Evolutionary conservation across 257 asterid genomes (phyloP).

Genomic region (Capsicum baccatum): DNA sequence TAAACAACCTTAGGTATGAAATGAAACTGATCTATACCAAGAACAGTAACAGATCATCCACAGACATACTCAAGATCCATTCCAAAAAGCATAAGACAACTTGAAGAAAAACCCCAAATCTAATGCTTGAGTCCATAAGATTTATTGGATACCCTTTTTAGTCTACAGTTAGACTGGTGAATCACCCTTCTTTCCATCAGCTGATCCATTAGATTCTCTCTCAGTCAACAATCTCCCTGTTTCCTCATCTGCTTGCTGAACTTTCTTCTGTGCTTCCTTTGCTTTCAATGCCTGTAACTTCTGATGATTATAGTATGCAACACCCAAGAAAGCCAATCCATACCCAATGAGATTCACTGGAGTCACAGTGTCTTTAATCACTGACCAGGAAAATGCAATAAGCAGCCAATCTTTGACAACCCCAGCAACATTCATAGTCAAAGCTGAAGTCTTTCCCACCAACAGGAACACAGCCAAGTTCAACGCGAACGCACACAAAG

Average conservation of each 20-base stretch:
- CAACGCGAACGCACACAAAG: conserved; percentile 39
- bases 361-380: conserved; percentile 40
- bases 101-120: conserved; percentile 13
- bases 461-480: conserved; percentile 39
- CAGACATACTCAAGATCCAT: background rate
- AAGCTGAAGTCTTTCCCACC: conserved; percentile 42
- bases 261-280: conserved; percentile 29
- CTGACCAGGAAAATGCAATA: conserved; percentile 42
- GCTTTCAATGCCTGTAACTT: conserved; percentile 33
- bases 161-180: background rate
- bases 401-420: conserved; percentile 43
- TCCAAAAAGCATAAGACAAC: background rate
- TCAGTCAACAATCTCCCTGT: conserved; percentile 30
- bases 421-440: conserved; percentile 47
- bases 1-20: background rate
- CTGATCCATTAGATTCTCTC: conserved; percentile 22
- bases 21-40: background rate
- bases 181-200: conserved; percentile 33
- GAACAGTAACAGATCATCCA: conserved; percentile 9
- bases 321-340: conserved; percentile 36
- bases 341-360: conserved; percentile 37
- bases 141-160: conserved; percentile 22
- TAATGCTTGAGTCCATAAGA: background rate
- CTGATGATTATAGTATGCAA: conserved; percentile 30
- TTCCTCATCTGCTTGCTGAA: conserved; percentile 31